These are phyloP conservation scores for Aspergillus ellipticus DNA, from an alignment of 495 filamentous ascomycete genomes.

Conservation along the genomic window DNA sequence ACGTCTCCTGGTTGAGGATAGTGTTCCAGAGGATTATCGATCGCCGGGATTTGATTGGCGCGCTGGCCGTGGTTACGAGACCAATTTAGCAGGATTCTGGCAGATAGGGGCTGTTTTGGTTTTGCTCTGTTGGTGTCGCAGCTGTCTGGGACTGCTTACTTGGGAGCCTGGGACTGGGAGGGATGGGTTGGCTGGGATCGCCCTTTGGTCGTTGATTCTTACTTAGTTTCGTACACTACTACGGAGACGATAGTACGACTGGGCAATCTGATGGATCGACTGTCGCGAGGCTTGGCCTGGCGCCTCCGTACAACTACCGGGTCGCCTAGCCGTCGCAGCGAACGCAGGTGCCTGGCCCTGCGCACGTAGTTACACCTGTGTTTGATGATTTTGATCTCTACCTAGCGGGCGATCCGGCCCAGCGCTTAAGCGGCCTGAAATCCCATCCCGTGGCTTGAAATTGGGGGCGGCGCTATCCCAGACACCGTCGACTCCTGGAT, in stretches of 20 bases:
- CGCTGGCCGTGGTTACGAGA: too few relatives aligned
- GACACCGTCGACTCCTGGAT: too few relatives aligned
- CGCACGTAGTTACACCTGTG: neutral
- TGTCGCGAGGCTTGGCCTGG: neutral
- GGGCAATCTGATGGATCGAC: conserved; percentile 1
- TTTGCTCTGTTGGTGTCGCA: neutral
- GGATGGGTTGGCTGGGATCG: neutral
- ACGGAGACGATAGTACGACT: too few relatives aligned
- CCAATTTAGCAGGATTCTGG: too few relatives aligned
- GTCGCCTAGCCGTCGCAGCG: neutral
- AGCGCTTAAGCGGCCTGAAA: neutral
- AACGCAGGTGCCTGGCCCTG: neutral
- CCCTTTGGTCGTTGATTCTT: neutral
- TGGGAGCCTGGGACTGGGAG: neutral
- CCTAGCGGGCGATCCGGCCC: neutral
- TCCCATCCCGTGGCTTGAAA: neutral
- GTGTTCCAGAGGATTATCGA: too few relatives aligned
- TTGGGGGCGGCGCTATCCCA: neutral
- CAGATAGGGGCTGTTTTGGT: neutral
- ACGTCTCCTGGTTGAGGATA: too few relatives aligned
- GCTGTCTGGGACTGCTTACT: neutral
- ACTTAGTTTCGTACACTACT: too few relatives aligned
- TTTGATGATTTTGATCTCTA: neutral
- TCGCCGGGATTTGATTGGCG: too few relatives aligned
- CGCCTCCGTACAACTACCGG: neutral